Conservation (phyloP, 2,329 filamentous ascomycete species). For the Penicillium sp. region DNA sequence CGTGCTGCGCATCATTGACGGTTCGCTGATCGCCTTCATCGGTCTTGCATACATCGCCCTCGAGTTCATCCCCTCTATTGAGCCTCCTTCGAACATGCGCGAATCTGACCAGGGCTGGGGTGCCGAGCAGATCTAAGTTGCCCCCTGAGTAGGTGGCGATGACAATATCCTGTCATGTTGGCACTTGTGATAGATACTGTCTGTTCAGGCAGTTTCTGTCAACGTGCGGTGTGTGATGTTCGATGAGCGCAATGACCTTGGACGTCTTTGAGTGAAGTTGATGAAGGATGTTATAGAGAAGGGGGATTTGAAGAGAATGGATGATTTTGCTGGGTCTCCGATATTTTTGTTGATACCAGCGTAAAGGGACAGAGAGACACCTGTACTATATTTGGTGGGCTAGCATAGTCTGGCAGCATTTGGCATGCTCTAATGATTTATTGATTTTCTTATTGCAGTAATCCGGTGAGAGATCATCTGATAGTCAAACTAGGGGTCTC, state of each 20-base stretch:
- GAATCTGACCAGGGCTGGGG: slow-evolving; percentile 68
- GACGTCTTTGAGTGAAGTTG: background rate
- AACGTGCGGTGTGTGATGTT: slow-evolving; percentile 15
- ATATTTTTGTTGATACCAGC: slow-evolving; percentile 5
- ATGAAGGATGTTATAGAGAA: background rate
- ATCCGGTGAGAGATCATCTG: slow-evolving; percentile 3
- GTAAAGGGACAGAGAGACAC: background rate
- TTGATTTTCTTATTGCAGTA: background rate
- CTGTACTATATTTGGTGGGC: slow-evolving; percentile 9
- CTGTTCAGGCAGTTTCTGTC: background rate
- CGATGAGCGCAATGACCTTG: background rate
- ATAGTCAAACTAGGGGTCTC: background rate
- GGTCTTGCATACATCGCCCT: slow-evolving; percentile 69
- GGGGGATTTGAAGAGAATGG: background rate
- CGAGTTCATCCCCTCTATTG: slow-evolving; percentile 69
- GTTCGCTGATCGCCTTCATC: slow-evolving; percentile 65
- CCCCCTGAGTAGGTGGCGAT: background rate
- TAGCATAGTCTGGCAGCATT: background rate
- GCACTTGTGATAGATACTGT: background rate
- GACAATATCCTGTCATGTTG: background rate
- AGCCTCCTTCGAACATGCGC: slow-evolving; percentile 73
- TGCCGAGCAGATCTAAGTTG: slow-evolving; percentile 60
- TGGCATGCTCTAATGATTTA: slow-evolving; percentile 6
- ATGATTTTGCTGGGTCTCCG: background rate
- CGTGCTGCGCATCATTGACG: slow-evolving; percentile 64